Percentiles rank a stretch among this genome's conserved stretches.
Conservation (phyloP, 164 flowering plant genomes). For the Tetrastigma voinierianum region DNA sequence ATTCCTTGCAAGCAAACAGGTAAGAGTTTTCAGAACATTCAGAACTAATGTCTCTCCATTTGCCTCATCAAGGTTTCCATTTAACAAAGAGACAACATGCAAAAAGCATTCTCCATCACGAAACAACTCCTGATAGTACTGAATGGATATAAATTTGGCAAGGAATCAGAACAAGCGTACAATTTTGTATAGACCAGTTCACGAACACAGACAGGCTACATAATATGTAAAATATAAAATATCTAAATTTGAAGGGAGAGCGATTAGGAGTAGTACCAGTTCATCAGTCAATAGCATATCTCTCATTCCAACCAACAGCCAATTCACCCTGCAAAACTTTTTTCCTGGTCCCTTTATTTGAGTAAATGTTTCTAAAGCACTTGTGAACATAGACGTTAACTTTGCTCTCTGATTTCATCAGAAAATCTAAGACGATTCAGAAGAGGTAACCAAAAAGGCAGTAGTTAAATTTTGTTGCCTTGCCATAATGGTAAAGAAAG, state of each 20-base stretch:
- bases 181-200: background rate
- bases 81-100: slow-evolving; percentile 90
- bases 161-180: slow-evolving; percentile 11
- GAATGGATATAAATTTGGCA: slow-evolving; percentile 23
- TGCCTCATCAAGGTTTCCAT: slow-evolving; percentile 69
- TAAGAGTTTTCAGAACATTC: slow-evolving; percentile 84
- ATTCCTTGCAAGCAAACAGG: slow-evolving; percentile 66
- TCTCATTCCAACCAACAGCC: slow-evolving; percentile 81
- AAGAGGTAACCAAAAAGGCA: background rate
- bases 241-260: too few species aligned
- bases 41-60: slow-evolving; percentile 78
- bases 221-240: background rate
- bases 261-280: slow-evolving; percentile 38
- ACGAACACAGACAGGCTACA: background rate
- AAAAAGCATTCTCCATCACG: slow-evolving; percentile 95
- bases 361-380: slow-evolving; percentile 85
- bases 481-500: background rate
- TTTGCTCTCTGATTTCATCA: slow-evolving; percentile 63
- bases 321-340: slow-evolving; percentile 62
- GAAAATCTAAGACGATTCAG: too few species aligned
- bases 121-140: slow-evolving; percentile 89
- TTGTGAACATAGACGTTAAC: slow-evolving; percentile 75
- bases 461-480: background rate
- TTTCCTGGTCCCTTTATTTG: slow-evolving; percentile 80
- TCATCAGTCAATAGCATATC: slow-evolving; percentile 66